These are phyloP conservation scores for Suillus occidentalis DNA, from an alignment of 768 basidiomycete genomes.

Conservation along the genomic window DNA sequence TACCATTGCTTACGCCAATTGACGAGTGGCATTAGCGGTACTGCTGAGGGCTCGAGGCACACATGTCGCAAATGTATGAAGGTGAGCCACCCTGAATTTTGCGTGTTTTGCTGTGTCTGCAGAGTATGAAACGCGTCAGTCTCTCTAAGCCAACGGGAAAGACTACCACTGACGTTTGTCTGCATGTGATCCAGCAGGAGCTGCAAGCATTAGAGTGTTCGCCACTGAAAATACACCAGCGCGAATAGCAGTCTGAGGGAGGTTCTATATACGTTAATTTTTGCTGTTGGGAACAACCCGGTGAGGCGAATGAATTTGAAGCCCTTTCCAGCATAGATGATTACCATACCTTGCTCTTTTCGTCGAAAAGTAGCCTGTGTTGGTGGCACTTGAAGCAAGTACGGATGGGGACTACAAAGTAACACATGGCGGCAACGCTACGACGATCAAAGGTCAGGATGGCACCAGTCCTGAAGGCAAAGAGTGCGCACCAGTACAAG, in stretches of 20 bases:
- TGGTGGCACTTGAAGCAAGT: conserved; percentile 29
- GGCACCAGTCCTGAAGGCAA: neutral
- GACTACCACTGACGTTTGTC: conserved; percentile 21
- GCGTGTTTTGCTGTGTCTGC: conserved; percentile 28
- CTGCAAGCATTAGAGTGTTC: conserved; percentile 27
- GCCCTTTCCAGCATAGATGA: neutral
- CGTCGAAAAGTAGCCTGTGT: conserved; percentile 26
- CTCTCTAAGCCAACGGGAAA: neutral
- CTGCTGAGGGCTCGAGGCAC: conserved; percentile 21
- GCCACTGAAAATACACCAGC: conserved; percentile 28
- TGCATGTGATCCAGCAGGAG: conserved; percentile 31
- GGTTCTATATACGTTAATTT: conserved; percentile 25
- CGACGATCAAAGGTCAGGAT: neutral
- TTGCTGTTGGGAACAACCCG: conserved; percentile 8
- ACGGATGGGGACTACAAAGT: conserved; percentile 29
- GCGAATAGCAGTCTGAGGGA: conserved; percentile 32
- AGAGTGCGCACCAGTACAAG: neutral
- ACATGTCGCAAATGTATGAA: conserved; percentile 28
- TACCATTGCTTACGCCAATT: conserved; percentile 4
- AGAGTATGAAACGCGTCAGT: neutral
- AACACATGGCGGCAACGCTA: conserved; percentile 26
- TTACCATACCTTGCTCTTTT: conserved; percentile 19
- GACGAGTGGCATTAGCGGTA: conserved; percentile 27
- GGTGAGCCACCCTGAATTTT: conserved; percentile 29
- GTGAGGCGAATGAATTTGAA: neutral